A percentile compares a stretch with the other conserved stretches of the same genome.
Conservation (phyloP, 2,329 filamentous ascomycete species). For the Cyphellophora attinorum region DNA sequence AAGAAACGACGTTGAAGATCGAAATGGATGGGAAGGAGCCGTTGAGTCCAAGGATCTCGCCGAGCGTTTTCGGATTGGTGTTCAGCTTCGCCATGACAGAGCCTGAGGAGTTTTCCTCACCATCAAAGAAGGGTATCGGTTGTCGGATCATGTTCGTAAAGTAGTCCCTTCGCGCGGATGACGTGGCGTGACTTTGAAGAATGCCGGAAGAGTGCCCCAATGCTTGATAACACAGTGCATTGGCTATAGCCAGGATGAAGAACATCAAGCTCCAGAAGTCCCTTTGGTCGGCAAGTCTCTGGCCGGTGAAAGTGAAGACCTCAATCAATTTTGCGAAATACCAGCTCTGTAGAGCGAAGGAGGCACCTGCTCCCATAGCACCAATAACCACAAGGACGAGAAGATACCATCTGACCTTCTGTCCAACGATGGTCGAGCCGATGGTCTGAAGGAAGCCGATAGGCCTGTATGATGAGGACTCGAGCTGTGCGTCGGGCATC, state of each 20-base stretch:
- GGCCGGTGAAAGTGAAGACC: slow-evolving; percentile 35
- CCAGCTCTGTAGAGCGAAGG: slow-evolving; percentile 32
- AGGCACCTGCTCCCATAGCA: slow-evolving; percentile 36
- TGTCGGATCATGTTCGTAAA: slow-evolving; percentile 37
- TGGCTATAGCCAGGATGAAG: slow-evolving; percentile 42
- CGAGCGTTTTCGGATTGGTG: slow-evolving; percentile 40
- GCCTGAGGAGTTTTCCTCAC: slow-evolving; percentile 38
- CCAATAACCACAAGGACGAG: slow-evolving; percentile 15
- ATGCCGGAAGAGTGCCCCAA: slow-evolving; percentile 34
- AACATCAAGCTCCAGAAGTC: slow-evolving; percentile 49
- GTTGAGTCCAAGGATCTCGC: slow-evolving; percentile 41
- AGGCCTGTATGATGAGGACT: slow-evolving; percentile 8
- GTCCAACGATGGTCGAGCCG: slow-evolving; percentile 25
- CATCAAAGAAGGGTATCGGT: slow-evolving; percentile 33
- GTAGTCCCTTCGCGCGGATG: slow-evolving; percentile 33
- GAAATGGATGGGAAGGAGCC: slow-evolving; percentile 70
- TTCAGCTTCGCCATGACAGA: slow-evolving; percentile 38
- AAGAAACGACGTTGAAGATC: slow-evolving; percentile 56
- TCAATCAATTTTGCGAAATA: slow-evolving; percentile 40
- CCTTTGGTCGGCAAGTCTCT: slow-evolving; percentile 28
- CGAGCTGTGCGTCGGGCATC: slow-evolving; percentile 3
- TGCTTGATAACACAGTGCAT: slow-evolving; percentile 34
- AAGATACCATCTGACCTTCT: slow-evolving; percentile 21
- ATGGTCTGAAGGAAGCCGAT: slow-evolving; percentile 17
- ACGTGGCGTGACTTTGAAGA: slow-evolving; percentile 22